These are phyloP conservation scores for Spongispora temasekensis DNA, from an alignment of 1,284 basidiomycete genomes.

Conservation along the genomic window DNA sequence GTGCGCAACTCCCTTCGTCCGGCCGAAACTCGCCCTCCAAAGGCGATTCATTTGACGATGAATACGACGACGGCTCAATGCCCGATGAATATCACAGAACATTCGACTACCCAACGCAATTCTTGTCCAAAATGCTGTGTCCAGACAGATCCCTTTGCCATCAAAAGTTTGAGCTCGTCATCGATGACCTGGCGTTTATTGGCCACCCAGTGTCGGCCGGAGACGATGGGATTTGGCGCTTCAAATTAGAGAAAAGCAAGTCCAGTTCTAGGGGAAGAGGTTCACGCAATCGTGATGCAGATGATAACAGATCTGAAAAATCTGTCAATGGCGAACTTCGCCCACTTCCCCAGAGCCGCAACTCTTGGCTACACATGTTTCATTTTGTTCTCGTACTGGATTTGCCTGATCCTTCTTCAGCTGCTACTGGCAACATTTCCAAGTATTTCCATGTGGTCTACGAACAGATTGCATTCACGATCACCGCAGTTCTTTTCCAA, in stretches of 20 bases:
- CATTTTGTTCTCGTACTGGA: constrained; percentile 89
- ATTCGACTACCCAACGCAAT: constrained; percentile 80
- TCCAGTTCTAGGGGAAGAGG: constrained; percentile 54
- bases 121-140: constrained; percentile 81
- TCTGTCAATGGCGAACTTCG: constrained; percentile 35
- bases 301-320: constrained; percentile 39
- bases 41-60: constrained; percentile 38
- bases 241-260: constrained; percentile 60
- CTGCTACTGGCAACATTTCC: constrained; percentile 70
- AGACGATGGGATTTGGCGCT: constrained; percentile 71
- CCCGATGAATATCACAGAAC: constrained; percentile 63
- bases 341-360: constrained; percentile 18
- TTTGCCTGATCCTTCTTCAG: constrained; percentile 84
- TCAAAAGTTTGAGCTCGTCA: constrained; percentile 90
- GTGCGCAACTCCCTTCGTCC: constrained; percentile 41
- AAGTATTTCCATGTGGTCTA: constrained; percentile 86
- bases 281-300: constrained; percentile 43
- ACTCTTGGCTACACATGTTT: constrained; percentile 75
- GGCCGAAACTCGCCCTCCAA: constrained; percentile 47
- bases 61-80: constrained; percentile 37
- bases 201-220: constrained; percentile 91
- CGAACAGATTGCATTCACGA: constrained; percentile 82
- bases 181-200: constrained; percentile 93
- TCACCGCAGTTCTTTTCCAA: constrained; percentile 86
- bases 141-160: constrained; percentile 84